Evolutionary conservation across 805 yeast genomes (phyloP).

Genomic region (Hanseniaspora clermontiae): DNA sequence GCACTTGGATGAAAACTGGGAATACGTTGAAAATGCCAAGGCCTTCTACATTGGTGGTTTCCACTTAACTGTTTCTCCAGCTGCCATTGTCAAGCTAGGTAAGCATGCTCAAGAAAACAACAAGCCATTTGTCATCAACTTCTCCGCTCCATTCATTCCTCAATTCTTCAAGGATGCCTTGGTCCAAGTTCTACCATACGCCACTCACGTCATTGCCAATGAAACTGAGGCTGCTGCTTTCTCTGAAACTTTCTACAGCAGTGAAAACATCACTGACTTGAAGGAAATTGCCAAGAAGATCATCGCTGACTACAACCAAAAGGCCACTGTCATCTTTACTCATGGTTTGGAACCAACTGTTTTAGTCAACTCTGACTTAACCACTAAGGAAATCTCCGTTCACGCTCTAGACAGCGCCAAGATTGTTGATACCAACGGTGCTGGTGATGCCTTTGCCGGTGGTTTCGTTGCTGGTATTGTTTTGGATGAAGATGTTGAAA

Average conservation of each 20-base stretch:
- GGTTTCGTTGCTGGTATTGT: conserved; percentile 88
- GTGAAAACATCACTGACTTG: conserved; percentile 34
- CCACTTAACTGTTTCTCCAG: conserved; percentile 96
- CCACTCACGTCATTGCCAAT: conserved; percentile 85
- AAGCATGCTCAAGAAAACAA: conserved; percentile 77
- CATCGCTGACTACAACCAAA: conserved; percentile 33
- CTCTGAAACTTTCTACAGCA: conserved; percentile 65
- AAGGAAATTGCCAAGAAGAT: conserved; percentile 68
- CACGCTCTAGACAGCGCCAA: conserved; percentile 53
- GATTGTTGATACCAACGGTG: conserved; percentile 92
- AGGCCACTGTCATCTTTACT: conserved; percentile 66
- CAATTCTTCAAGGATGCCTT: conserved; percentile 89
- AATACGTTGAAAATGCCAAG: conserved; percentile 63
- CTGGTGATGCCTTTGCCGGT: conserved; percentile 97
- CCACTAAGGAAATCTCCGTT: conserved; percentile 48
- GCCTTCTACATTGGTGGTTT: conserved; percentile 94
- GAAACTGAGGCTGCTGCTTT: conserved; percentile 94
- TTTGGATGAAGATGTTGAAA: conserved; percentile 49
- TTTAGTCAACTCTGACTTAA: conserved; percentile 46
- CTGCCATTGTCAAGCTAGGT: conserved; percentile 79
- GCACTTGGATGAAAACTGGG: conserved; percentile 84
- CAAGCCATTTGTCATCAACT: conserved; percentile 70
- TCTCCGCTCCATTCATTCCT: conserved; percentile 94
- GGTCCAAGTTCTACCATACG: conserved; percentile 67
- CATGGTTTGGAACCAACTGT: conserved; percentile 91